phyloP scores from a whole-genome alignment of 768 basidiomycete species.

The Mycena kentingensis region DNA sequence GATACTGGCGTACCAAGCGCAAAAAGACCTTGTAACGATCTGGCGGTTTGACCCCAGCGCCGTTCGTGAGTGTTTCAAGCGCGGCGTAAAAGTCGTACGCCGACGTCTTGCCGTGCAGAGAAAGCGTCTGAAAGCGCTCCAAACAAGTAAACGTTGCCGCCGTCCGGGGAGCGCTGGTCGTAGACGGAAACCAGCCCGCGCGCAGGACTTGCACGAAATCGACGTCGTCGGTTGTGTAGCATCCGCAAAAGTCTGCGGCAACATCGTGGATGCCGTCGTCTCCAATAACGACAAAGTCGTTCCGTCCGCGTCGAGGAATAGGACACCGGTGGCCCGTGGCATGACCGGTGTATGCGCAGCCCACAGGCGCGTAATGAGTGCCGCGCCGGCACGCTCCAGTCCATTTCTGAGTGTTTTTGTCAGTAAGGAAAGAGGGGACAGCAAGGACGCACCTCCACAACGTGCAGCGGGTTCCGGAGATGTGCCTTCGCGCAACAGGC shows the following conservation, averaged over 20 bases:
- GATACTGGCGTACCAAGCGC: slow-evolving; percentile 19
- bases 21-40: slow-evolving; percentile 12
- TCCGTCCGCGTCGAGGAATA: background rate
- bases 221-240: background rate
- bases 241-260: slow-evolving; percentile 25
- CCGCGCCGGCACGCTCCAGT: background rate
- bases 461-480: slow-evolving; percentile 15
- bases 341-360: slow-evolving; percentile 28
- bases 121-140: slow-evolving; percentile 10
- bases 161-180: background rate
- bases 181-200: slow-evolving; percentile 12
- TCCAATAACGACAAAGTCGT: slow-evolving; percentile 22
- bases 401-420: background rate
- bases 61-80: slow-evolving; percentile 5
- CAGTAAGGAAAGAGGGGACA: background rate
- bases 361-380: slow-evolving; percentile 7
- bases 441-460: slow-evolving; percentile 18
- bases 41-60: slow-evolving; percentile 2
- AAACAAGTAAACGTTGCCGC: slow-evolving; percentile 5
- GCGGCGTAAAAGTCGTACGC: slow-evolving; percentile 18
- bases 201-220: background rate
- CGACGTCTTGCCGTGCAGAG: slow-evolving; percentile 14
- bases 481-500: slow-evolving; percentile 13
- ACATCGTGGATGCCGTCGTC: slow-evolving; percentile 27
- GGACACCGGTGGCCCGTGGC: slow-evolving; percentile 7